Evolutionary conservation across 2,329 filamentous ascomycete genomes (phyloP).

Genomic region (Trichoderma semiorbis): DNA sequence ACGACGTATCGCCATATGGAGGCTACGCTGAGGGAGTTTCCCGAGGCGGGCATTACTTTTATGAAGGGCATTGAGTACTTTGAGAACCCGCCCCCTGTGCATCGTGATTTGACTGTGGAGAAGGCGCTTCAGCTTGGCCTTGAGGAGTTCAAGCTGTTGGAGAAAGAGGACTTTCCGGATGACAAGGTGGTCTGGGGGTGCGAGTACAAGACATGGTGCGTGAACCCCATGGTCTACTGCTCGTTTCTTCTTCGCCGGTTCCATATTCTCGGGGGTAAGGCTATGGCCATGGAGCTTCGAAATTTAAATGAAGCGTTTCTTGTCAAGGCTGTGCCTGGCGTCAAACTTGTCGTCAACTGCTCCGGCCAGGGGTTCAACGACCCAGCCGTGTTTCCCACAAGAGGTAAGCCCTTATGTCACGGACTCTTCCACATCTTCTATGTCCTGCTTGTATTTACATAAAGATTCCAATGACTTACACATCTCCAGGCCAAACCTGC

Average conservation of each 20-base stretch:
- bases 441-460: not conserved
- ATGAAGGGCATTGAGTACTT: conserved; percentile 48
- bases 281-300: not conserved
- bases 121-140: conserved; percentile 23
- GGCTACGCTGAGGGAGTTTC: conserved; percentile 27
- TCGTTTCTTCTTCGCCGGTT: conserved; percentile 40
- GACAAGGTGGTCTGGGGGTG: conserved; percentile 39
- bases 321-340: conserved; percentile 26
- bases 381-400: conserved; percentile 40
- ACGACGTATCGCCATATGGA: conserved; percentile 43
- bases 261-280: conserved; percentile 27
- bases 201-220: conserved; percentile 48
- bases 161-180: conserved; percentile 34
- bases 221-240: conserved; percentile 52
- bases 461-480: not conserved
- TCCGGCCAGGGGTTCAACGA: conserved; percentile 45
- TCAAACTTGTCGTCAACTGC: conserved; percentile 42
- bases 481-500: conserved; percentile 42
- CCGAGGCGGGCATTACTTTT: conserved; percentile 45
- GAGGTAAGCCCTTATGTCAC: conserved; percentile 30
- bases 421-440: not conserved
- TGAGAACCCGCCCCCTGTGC: conserved; percentile 38
- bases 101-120: conserved; percentile 33
- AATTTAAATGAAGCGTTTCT: conserved; percentile 36
- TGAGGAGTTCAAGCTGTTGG: conserved; percentile 36